Evolutionary conservation across 331 rosid species (phyloP).

Genomic region (Rosa hybrid): DNA sequence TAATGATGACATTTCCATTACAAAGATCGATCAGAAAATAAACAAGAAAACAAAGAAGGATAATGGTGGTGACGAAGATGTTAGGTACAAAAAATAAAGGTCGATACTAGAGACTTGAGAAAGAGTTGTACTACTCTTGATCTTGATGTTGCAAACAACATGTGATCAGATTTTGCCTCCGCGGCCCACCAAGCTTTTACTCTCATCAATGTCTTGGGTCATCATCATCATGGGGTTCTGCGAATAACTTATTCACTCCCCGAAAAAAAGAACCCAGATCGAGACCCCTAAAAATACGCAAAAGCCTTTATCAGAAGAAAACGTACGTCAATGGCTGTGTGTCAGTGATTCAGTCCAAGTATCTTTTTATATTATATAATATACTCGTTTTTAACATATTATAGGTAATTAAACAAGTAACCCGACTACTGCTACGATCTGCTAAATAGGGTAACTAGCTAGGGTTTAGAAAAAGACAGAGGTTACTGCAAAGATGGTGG

Average conservation of each 20-base stretch:
- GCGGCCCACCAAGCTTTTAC: conserved; percentile 10
- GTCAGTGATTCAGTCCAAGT: conserved; percentile 1
- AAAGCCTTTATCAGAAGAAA: conserved; percentile 7
- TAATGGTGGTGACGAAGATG: not conserved
- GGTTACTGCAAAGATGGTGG: not conserved
- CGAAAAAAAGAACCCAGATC: not conserved
- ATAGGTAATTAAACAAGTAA: not conserved
- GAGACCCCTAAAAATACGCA: conserved; percentile 24
- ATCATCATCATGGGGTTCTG: conserved; percentile 7
- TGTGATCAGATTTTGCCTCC: conserved; percentile 6
- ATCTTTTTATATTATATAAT: not conserved
- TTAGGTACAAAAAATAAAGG: conserved; percentile 23
- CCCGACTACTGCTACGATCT: not conserved
- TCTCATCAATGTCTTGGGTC: conserved; percentile 1
- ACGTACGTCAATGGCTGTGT: conserved; percentile 3
- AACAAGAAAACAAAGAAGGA: not conserved
- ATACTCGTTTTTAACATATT: not conserved
- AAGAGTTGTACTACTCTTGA: not conserved
- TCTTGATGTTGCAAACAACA: conserved; percentile 7
- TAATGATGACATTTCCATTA: not conserved
- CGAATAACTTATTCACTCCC: not conserved
- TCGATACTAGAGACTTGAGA: not conserved
- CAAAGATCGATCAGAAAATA: not conserved
- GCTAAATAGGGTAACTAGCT: not conserved
- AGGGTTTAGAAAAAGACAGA: not conserved